phyloP scores from a whole-genome alignment of 2,329 filamentous ascomycete species.

The Penicillium sclerotiorum region DNA sequence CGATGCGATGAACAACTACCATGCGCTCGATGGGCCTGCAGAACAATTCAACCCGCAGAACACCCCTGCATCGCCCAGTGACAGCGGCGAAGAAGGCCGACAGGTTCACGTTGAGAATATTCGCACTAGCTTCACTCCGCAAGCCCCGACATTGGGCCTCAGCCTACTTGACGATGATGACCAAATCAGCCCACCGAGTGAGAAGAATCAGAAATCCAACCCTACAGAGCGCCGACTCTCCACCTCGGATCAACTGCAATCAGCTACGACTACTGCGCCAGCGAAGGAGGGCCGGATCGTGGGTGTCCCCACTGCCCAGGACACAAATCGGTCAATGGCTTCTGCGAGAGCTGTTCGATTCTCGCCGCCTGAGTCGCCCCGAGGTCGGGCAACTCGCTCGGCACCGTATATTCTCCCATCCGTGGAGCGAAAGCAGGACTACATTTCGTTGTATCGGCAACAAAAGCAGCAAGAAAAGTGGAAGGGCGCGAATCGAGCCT shows the following conservation, averaged over 20 bases:
- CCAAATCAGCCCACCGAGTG: background rate
- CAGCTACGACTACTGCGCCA: conserved; percentile 1
- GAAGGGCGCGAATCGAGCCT: conserved; percentile 10
- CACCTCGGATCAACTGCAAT: conserved; percentile 5
- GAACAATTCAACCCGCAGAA: conserved; percentile 22
- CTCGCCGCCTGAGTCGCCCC: conserved; percentile 8
- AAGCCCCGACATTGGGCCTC: conserved; percentile 8
- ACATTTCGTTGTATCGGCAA: conserved; percentile 15
- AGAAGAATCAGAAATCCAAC: background rate
- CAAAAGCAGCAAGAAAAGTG: conserved; percentile 21
- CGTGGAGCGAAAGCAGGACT: conserved; percentile 18
- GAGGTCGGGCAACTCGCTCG: background rate
- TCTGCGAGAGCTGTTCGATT: conserved; percentile 16
- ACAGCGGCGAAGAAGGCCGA: conserved; percentile 1
- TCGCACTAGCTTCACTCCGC: conserved; percentile 8
- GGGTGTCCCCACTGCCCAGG: background rate
- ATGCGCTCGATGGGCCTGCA: conserved; percentile 18
- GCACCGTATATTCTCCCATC: conserved; percentile 10
- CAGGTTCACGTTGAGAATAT: conserved; percentile 5
- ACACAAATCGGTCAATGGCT: background rate
- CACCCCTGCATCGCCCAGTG: conserved; percentile 20
- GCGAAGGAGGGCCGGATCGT: background rate
- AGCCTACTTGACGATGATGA: conserved; percentile 15
- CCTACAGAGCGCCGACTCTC: conserved; percentile 11
- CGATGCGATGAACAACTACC: conserved; percentile 20